Evolutionary conservation across 2,329 filamentous ascomycete genomes (phyloP), one percentile per base, ranked within the genome.

Genomic region (Ilyonectria mors-panacis): DNA sequence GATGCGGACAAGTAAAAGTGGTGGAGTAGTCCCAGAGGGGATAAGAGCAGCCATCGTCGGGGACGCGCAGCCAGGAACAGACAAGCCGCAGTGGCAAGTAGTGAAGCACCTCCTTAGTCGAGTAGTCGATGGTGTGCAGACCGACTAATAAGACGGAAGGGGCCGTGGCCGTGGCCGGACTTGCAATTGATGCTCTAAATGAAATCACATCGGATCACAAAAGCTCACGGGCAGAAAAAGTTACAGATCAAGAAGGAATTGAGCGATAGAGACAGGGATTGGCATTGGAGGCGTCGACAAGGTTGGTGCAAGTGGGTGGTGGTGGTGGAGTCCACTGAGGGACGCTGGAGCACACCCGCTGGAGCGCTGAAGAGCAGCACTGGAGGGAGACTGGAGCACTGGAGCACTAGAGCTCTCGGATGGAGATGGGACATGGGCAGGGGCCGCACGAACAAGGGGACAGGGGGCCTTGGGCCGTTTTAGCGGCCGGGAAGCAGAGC

Each of bases 401-500:
- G 15, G 39, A 8, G n/a, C n/a, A 17, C n/a, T 42, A 7, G 39
- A 42, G 39, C 39, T 42, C 39, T n/a, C n/a, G 35, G 57, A 59
- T 59, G 47, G 50, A 55, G 39, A 62, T 47, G 53, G 45, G 45
- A 51, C 57, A 26, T n/a, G 55, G 56, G 19, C 10, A 48, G 39
- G 51, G 57, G 19, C 17, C n/a, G 21, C 19, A 59, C 23, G 30
- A 21, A 10, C 58, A 66, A 61, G 45, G 30, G 21, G n/a, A 54
- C 50, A 35, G 35, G 28, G 30, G 39, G 15, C 8, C 39, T n/a
- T 42, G 63, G 59, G 26, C 58, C 53, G 44, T 71, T 73, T 60
- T 67, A 67, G 65, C 65, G 73, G 68, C 73, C 73, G 73, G 71
- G 72, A 75, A 71, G 72, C 71, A 71, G 70, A 73, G 78, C 78